These are phyloP conservation scores for Didymella keratinophila DNA, from an alignment of 2,329 filamentous ascomycete species.

Conservation along the genomic window DNA sequence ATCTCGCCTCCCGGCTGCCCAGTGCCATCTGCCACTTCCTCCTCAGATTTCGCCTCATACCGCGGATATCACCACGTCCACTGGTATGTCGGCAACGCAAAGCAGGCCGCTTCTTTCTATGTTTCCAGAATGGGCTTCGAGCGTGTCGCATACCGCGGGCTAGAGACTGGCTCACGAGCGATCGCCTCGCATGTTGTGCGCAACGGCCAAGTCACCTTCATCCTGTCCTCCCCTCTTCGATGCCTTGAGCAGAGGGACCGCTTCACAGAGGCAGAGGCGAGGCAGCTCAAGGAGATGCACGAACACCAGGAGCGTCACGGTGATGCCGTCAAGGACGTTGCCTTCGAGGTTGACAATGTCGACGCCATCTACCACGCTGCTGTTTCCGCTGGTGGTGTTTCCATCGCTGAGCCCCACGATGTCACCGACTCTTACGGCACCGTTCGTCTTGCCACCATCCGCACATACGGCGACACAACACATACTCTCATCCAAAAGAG, in stretches of 20 bases:
- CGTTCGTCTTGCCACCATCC: constrained; percentile 79
- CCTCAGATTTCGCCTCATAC: constrained; percentile 62
- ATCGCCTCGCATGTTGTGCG: constrained; percentile 84
- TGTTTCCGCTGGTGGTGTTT: constrained; percentile 67
- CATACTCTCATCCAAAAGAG: constrained; percentile 84
- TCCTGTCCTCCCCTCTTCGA: constrained; percentile 82
- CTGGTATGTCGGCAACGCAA: constrained; percentile 97
- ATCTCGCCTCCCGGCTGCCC: constrained; percentile 55
- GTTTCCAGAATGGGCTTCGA: constrained; percentile 86
- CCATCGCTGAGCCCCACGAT: constrained; percentile 68
- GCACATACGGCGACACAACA: constrained; percentile 93
- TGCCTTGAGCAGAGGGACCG: constrained; percentile 44
- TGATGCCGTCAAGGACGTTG: constrained; percentile 93
- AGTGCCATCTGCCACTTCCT: constrained; percentile 28
- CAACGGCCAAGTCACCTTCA: constrained; percentile 79
- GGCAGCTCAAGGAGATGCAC: constrained; percentile 76
- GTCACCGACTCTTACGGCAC: constrained; percentile 67
- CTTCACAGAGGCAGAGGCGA: constrained; percentile 64
- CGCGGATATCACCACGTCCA: constrained; percentile 90
- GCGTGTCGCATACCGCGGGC: constrained; percentile 81
- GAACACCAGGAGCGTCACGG: constrained; percentile 85
- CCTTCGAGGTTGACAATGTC: constrained; percentile 92
- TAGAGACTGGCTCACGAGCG: constrained; percentile 84
- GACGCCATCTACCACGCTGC: constrained; percentile 80
- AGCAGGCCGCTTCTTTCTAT: constrained; percentile 92